A percentile compares a stretch with the other conserved stretches of the same genome.
Evolutionary conservation across 2,329 filamentous ascomycete genomes (phyloP).

Genomic region (Chrysoporthe puriensis): DNA sequence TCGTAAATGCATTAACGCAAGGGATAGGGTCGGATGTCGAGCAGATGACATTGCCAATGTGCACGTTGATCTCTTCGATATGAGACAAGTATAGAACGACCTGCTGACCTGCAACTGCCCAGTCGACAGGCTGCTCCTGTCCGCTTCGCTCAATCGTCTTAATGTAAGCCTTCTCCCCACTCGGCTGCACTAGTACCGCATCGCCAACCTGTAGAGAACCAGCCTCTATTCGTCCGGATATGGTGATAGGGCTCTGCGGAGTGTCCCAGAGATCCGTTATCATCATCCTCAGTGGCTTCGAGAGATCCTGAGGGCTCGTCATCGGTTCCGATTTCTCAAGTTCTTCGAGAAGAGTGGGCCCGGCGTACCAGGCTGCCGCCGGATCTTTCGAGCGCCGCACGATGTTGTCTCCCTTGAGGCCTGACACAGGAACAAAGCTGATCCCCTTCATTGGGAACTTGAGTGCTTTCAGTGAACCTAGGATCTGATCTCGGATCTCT

Average conservation of each 20-base stretch:
- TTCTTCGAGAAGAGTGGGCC: conserved; percentile 78
- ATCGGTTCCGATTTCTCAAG: conserved; percentile 82
- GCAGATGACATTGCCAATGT: conserved; percentile 86
- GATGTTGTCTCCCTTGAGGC: conserved; percentile 87
- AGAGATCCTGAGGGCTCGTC: conserved; percentile 61
- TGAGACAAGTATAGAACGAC: conserved; percentile 81
- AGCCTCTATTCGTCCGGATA: conserved; percentile 83
- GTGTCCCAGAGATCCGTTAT: conserved; percentile 87
- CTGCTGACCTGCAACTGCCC: conserved; percentile 92
- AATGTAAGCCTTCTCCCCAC: conserved; percentile 77
- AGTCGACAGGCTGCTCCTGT: conserved; percentile 68
- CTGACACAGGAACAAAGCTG: conserved; percentile 86
- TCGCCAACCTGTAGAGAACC: conserved; percentile 87
- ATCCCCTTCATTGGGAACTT: conserved; percentile 83
- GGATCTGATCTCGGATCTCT: conserved; percentile 82
- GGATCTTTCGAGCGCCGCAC: conserved; percentile 59
- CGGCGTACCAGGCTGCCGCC: conserved; percentile 76
- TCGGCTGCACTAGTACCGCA: conserved; percentile 76
- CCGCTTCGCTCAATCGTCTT: conserved; percentile 78
- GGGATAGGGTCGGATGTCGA: conserved; percentile 67
- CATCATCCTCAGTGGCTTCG: conserved; percentile 82
- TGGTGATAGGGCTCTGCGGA: conserved; percentile 77
- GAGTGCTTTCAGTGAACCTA: conserved; percentile 78
- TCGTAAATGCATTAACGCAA: conserved; percentile 74
- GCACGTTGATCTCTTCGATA: conserved; percentile 82